Conservation (phyloP, 306 rosid species). For the Morella rubra region DNA sequence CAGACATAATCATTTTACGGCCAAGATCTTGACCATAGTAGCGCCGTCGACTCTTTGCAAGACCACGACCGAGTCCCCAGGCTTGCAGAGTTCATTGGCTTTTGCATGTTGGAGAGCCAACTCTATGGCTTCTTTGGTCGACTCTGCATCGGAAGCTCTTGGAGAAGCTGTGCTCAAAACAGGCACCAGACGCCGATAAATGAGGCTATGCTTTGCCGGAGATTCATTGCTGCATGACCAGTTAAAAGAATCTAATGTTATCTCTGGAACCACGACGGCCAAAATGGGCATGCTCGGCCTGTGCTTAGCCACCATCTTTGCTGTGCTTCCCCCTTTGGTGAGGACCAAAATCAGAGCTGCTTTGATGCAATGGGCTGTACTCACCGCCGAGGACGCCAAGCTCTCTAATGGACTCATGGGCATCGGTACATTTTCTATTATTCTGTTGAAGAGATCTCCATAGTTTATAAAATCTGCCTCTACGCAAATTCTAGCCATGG, state of each 20-base stretch:
- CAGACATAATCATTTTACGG: neutral
- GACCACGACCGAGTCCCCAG: neutral
- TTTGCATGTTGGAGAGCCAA: neutral
- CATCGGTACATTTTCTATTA: neutral
- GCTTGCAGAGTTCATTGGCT: neutral
- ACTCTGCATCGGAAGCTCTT: neutral
- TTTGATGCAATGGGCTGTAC: neutral
- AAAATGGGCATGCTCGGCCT: neutral
- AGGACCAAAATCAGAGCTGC: neutral
- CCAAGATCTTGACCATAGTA: neutral
- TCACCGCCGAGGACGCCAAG: neutral
- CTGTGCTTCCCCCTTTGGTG: neutral
- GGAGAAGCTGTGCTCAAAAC: neutral
- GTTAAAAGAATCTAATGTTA: neutral
- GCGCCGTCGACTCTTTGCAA: neutral
- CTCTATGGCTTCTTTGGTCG: neutral
- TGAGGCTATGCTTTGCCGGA: neutral
- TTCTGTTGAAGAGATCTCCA: neutral
- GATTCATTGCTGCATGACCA: neutral
- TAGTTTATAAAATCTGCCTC: constrained; percentile 1
- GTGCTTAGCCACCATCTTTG: neutral
- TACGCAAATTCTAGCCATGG: neutral
- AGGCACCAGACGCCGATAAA: neutral
- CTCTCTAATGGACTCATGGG: neutral
- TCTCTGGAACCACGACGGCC: neutral